These are phyloP conservation scores for Chaetoscypha palmicola DNA, from an alignment of 2,329 filamentous ascomycete species.

Conservation along the genomic window DNA sequence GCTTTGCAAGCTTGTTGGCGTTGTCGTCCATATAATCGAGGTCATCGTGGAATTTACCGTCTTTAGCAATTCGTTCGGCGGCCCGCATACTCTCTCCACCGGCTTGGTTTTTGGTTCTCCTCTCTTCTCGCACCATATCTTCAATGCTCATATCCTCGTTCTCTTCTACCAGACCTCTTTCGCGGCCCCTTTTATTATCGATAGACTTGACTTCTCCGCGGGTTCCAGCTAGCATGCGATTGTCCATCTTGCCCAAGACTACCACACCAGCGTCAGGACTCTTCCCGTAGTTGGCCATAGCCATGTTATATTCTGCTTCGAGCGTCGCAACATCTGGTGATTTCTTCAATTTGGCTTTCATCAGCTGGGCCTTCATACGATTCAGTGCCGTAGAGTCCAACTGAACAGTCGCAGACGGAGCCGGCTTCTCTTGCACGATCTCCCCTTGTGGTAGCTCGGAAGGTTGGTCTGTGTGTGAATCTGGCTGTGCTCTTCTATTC, in stretches of 20 bases:
- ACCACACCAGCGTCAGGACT: conserved; percentile 59
- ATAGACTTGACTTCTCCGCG: conserved; percentile 69
- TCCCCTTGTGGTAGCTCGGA: conserved; percentile 43
- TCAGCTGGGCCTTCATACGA: conserved; percentile 83
- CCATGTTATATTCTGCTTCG: conserved; percentile 76
- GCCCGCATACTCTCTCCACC: conserved; percentile 77
- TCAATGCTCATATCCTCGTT: conserved; percentile 95
- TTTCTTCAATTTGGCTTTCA: conserved; percentile 86
- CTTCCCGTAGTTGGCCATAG: conserved; percentile 55
- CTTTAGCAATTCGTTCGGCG: conserved; percentile 90
- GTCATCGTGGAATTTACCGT: conserved; percentile 82
- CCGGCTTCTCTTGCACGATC: conserved; percentile 47
- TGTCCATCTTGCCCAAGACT: conserved; percentile 82
- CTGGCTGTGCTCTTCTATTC: conserved; percentile 35
- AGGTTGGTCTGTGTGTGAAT: conserved; percentile 24
- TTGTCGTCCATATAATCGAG: conserved; percentile 98
- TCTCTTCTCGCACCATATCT: conserved; percentile 94
- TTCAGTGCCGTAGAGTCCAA: conserved; percentile 79
- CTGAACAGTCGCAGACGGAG: conserved; percentile 40
- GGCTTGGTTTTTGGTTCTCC: conserved; percentile 68
- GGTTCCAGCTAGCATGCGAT: conserved; percentile 72
- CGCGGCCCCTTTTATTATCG: conserved; percentile 72
- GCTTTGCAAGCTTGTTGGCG: conserved; percentile 77
- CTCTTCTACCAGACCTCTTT: conserved; percentile 77
- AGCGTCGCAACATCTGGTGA: conserved; percentile 68